Base-by-base conservation (phyloP, 1,139 yeast genomes). In the Candida sanyaensis region DNA sequence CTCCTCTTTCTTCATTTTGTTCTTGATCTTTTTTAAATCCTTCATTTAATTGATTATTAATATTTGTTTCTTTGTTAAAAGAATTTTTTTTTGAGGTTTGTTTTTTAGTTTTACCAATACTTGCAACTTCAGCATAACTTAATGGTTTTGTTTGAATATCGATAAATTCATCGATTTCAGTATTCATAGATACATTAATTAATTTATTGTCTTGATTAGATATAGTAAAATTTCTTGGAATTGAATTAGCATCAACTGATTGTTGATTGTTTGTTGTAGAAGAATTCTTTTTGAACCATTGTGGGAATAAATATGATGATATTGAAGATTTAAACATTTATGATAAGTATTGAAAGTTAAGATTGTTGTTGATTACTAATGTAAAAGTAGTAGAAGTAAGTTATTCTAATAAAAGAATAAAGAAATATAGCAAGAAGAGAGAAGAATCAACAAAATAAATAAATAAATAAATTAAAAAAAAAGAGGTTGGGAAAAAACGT, bases 41-140 rank as follows among this genome's bases (percentile, higher is more conserved):
- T 2, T 47, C 36, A 24, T 43, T 39, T 34, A 38, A 53, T 46
- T 51, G 55, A 41, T 51, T 53, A 10, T 43, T 23, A 17, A 17
- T 17, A 17, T n/a, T 42, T 41, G n/a, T 41, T 24, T 21, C 38
- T 21, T 41, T 36, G 21, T 3, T 46, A 13, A 44, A 48, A 21
- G 36, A 41, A 17, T 41, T 39, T 30, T 52, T 51, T 43, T 29
- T 26, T 11, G 42, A 9, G 30, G 43, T 23, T 46, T 53, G 54
- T 23, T 42, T 44, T 31, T 53, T 47, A 46, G 59, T 49, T 47
- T 56, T 55, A 33, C 67, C 62, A 53, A 73, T 53, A 26, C 64
- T 59, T 11, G 80, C 79, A 32, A 67, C 80, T 53, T 75, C 79
- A 12, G 80, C 80, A 50, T 75, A 75, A 27, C 75, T 67, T 55